phyloP scores from a whole-genome alignment of 768 basidiomycete genomes.

The Termitomyces sp. region DNA sequence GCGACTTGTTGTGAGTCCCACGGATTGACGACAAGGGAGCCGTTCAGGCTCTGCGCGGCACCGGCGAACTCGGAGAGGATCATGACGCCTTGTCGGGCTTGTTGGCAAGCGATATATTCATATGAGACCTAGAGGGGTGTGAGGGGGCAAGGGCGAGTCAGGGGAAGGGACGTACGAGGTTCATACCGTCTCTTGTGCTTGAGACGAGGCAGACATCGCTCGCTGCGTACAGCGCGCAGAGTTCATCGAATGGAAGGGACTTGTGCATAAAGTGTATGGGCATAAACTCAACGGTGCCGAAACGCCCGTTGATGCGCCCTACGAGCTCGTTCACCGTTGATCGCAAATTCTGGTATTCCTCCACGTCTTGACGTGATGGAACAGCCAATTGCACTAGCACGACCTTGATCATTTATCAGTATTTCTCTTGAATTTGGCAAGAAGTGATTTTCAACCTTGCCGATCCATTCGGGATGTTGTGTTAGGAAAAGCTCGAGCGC shows the following conservation, averaged over 20 bases:
- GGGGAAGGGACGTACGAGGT: conserved; percentile 62
- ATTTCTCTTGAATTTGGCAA: neutral
- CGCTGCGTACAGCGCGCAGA: conserved; percentile 96
- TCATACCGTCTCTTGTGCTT: conserved; percentile 97
- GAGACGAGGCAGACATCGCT: conserved; percentile 96
- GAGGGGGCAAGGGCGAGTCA: conserved; percentile 10
- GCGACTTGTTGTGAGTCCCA: conserved; percentile 99
- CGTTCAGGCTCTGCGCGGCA: conserved; percentile 93
- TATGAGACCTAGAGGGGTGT: conserved; percentile 78
- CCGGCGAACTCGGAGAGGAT: conserved; percentile 98
- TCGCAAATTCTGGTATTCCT: conserved; percentile 97
- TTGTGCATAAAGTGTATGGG: conserved; percentile 99
- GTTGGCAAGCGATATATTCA: conserved; percentile 96
- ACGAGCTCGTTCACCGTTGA: conserved; percentile 97
- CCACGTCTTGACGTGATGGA: conserved; percentile 95
- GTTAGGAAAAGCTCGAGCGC: conserved; percentile 94
- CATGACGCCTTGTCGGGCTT: conserved; percentile 90
- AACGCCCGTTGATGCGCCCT: conserved; percentile 96
- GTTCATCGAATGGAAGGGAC: conserved; percentile 85
- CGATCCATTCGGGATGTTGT: conserved; percentile 99
- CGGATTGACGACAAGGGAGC: conserved; percentile 95
- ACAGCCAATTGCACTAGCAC: conserved; percentile 97
- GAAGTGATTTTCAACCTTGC: conserved; percentile 56
- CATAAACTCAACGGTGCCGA: conserved; percentile 99
- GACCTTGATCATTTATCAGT: conserved; percentile 43